These are phyloP conservation scores for Fraxinus excelsior DNA, from an alignment of 257 asterid genomes.

Conservation along the genomic window DNA sequence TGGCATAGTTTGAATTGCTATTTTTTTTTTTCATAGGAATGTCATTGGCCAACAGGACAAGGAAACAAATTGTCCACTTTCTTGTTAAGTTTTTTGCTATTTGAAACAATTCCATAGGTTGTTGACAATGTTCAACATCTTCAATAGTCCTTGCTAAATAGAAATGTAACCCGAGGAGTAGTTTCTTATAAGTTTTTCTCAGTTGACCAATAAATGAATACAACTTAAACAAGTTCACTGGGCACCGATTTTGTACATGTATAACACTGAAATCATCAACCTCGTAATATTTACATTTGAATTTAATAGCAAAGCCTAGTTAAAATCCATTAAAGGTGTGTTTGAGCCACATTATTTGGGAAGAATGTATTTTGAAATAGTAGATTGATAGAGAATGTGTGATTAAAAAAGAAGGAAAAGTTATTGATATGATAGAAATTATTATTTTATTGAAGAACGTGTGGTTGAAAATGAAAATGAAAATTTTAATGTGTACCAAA, in stretches of 20 bases:
- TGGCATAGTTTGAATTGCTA: neutral
- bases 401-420: no score
- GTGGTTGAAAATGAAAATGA: no score
- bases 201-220: neutral
- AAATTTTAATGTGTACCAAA: no score
- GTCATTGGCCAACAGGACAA: neutral
- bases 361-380: no score
- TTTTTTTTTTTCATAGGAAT: neutral
- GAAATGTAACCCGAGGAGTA: neutral
- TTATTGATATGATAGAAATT: no score
- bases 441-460: no score
- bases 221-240: conserved; percentile 8
- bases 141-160: neutral
- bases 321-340: neutral
- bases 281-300: neutral
- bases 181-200: neutral
- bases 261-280: conserved; percentile 16
- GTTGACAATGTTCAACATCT: conserved; percentile 7
- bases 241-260: conserved; percentile 1
- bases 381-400: no score
- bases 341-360: no score
- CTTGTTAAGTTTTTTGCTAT: neutral
- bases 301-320: neutral
- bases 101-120: neutral
- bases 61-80: neutral